Conservation (phyloP, 345 rosid genomes). For the Turnera subulata region DNA sequence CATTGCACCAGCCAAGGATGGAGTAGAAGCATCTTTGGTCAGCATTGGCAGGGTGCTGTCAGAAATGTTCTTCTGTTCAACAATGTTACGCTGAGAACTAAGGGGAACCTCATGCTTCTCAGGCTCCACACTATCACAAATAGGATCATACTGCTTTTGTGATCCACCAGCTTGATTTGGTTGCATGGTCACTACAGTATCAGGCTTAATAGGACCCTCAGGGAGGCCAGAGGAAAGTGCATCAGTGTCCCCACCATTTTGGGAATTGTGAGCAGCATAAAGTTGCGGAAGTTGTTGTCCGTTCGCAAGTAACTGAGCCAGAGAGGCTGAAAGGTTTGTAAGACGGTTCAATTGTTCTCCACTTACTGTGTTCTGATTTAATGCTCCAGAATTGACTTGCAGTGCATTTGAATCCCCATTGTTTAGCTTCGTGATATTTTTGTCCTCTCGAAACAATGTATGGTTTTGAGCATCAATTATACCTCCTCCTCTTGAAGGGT, state of each 20-base stretch:
- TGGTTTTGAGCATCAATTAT: slow-evolving; percentile 24
- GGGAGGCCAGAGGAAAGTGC: slow-evolving; percentile 22
- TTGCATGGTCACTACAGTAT: slow-evolving; percentile 29
- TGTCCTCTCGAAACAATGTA: slow-evolving; percentile 26
- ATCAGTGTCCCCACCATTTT: slow-evolving; percentile 31
- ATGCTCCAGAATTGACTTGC: slow-evolving; percentile 28
- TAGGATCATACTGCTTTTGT: slow-evolving; percentile 46
- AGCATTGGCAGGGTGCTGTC: slow-evolving; percentile 28
- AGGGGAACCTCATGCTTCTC: slow-evolving; percentile 27
- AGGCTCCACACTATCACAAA: slow-evolving; percentile 39
- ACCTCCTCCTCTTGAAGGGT: slow-evolving; percentile 34
- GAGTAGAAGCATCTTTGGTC: slow-evolving; percentile 13
- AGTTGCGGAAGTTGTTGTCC: slow-evolving; percentile 73
- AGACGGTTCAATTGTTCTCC: slow-evolving; percentile 54
- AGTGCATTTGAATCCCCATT: slow-evolving; percentile 26
- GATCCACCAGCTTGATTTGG: slow-evolving; percentile 31
- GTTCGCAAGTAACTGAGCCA: slow-evolving; percentile 68
- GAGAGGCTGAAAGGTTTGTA: slow-evolving; percentile 63
- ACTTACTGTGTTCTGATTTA: slow-evolving; percentile 42
- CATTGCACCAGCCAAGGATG: slow-evolving; percentile 16
- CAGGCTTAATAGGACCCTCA: slow-evolving; percentile 33
- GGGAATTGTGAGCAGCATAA: slow-evolving; percentile 45
- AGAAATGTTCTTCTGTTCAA: slow-evolving; percentile 19
- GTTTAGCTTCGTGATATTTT: slow-evolving; percentile 19
- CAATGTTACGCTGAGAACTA: slow-evolving; percentile 17